These are phyloP conservation scores for Acmispon strigosus DNA, from an alignment of 306 rosid genomes.

Conservation along the genomic window DNA sequence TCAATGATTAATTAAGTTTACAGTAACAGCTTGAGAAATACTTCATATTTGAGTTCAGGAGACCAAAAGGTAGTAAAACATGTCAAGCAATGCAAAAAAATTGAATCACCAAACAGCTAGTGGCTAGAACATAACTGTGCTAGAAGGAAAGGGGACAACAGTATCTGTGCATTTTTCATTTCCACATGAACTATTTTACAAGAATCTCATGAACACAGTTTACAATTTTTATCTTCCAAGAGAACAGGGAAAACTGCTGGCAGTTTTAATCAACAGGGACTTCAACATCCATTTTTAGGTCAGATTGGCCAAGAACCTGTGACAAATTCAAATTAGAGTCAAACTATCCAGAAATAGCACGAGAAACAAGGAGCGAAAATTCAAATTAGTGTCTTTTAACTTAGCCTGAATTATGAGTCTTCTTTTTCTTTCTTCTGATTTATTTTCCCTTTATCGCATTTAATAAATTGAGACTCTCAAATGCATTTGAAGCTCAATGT, in stretches of 20 bases:
- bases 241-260: background rate
- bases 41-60: background rate
- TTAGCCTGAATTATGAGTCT: background rate
- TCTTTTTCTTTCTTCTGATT: background rate
- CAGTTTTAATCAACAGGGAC: slow-evolving; percentile 57
- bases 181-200: slow-evolving; percentile 20
- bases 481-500: background rate
- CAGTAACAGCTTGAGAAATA: background rate
- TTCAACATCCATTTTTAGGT: slow-evolving; percentile 74
- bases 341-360: background rate
- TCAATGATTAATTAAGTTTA: too few species aligned
- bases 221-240: slow-evolving; percentile 13
- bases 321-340: background rate
- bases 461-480: background rate
- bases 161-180: slow-evolving; percentile 17
- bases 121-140: slow-evolving; percentile 14
- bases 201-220: background rate
- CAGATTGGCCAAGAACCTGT: slow-evolving; percentile 64
- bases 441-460: background rate
- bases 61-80: background rate
- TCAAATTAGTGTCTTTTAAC: background rate
- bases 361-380: background rate
- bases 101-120: background rate
- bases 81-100: background rate
- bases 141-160: slow-evolving; percentile 12